Percentiles rank a stretch among this genome's conserved stretches.
Evolutionary conservation across 768 basidiomycete species (phyloP).

Genomic region (Tylopilus sp.): DNA sequence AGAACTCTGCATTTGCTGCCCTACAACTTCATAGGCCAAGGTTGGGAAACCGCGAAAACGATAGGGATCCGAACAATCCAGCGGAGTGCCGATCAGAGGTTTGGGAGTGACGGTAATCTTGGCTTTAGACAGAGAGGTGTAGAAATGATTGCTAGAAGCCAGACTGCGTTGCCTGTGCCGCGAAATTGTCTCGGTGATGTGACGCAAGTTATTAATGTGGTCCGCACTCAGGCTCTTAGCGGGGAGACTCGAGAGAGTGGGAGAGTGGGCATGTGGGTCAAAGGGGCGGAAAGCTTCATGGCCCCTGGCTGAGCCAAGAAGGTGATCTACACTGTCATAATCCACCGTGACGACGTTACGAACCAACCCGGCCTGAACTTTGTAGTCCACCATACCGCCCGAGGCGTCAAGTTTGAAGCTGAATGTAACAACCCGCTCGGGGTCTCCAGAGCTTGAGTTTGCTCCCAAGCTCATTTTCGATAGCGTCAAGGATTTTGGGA

Average conservation of each 20-base stretch:
- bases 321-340: constrained; percentile 66
- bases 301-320: constrained; percentile 33
- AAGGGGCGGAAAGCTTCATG: constrained; percentile 22
- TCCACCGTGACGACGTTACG: constrained; percentile 59
- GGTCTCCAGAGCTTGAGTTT: constrained; percentile 24
- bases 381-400: constrained; percentile 68
- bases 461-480: constrained; percentile 48
- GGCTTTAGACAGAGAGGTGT: constrained; percentile 23
- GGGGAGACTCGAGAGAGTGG: neutral
- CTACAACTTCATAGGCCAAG: constrained; percentile 43
- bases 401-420: constrained; percentile 61
- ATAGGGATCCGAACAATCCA: constrained; percentile 27
- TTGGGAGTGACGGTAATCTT: constrained; percentile 28
- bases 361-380: constrained; percentile 69
- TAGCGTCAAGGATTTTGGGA: constrained; percentile 60
- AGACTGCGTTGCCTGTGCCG: constrained; percentile 24
- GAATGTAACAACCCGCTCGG: constrained; percentile 72
- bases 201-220: constrained; percentile 29
- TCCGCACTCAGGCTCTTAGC: constrained; percentile 8
- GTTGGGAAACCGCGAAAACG: constrained; percentile 49
- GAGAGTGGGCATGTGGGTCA: constrained; percentile 1
- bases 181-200: constrained; percentile 29
- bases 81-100: constrained; percentile 32
- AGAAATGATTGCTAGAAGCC: constrained; percentile 20
- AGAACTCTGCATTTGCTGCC: constrained; percentile 18